These are phyloP conservation scores for Pyrus pyrifolia DNA, from an alignment of 306 rosid genomes.

Conservation along the genomic window DNA sequence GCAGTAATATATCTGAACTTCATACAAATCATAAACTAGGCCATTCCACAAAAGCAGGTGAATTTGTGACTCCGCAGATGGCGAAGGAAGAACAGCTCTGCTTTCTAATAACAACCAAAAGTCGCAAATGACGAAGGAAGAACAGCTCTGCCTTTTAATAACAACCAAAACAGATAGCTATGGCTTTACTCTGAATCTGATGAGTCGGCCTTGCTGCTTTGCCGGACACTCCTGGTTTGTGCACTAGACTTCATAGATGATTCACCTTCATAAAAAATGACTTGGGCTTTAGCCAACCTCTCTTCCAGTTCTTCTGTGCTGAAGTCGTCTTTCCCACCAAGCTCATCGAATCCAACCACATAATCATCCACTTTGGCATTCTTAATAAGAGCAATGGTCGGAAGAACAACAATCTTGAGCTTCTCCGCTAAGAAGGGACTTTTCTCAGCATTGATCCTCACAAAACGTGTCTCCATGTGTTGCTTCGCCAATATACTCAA, in stretches of 20 bases:
- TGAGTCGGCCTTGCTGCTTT: constrained; percentile 57
- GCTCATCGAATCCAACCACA: constrained; percentile 97
- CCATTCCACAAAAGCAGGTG: background rate
- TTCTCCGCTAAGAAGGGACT: constrained; percentile 92
- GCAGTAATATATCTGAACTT: background rate
- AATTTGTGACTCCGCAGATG: background rate
- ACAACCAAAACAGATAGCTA: background rate
- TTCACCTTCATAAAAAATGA: constrained; percentile 74
- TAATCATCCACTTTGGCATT: constrained; percentile 94
- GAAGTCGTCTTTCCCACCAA: constrained; percentile 90
- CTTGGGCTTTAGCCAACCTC: constrained; percentile 82
- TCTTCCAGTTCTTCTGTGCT: constrained; percentile 88
- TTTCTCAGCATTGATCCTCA: constrained; percentile 82
- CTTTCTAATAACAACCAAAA: background rate
- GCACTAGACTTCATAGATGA: constrained; percentile 52
- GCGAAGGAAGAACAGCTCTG: background rate
- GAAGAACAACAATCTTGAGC: constrained; percentile 89
- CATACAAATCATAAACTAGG: background rate
- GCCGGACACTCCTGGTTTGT: constrained; percentile 59
- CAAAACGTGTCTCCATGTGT: constrained; percentile 82
- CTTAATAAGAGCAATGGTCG: constrained; percentile 89
- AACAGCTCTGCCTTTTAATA: background rate
- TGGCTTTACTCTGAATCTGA: constrained; percentile 66
- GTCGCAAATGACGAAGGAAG: background rate
- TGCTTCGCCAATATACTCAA: constrained; percentile 71